Percentiles rank a stretch among this genome's conserved stretches.
Conservation (phyloP, 2,329 filamentous ascomycete species). For the Paecilomyces formosus region DNA sequence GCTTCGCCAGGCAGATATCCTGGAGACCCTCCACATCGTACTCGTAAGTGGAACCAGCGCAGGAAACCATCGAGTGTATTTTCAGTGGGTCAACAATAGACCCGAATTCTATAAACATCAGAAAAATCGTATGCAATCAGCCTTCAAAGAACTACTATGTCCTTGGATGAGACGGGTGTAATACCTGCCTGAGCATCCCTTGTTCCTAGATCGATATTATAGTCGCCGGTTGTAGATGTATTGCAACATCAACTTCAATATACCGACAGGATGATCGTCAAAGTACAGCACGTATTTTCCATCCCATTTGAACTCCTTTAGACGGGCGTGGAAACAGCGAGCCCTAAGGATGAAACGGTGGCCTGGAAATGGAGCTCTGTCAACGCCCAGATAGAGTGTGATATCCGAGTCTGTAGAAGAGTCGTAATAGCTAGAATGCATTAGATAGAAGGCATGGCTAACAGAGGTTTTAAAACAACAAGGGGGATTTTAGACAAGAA, state of each 20-base stretch:
- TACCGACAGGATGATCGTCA: not conserved
- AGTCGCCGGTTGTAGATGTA: not conserved
- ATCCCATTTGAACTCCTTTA: not conserved
- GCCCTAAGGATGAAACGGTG: not conserved
- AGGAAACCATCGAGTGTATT: not conserved
- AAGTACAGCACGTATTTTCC: not conserved
- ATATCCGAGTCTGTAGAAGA: not conserved
- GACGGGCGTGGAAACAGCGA: not conserved
- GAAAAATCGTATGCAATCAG: not conserved
- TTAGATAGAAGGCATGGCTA: not conserved
- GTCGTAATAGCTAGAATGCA: not conserved
- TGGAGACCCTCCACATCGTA: not conserved
- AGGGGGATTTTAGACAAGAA: too few species aligned
- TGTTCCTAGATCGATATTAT: not conserved
- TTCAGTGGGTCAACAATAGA: not conserved
- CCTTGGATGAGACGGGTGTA: not conserved
- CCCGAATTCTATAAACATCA: not conserved
- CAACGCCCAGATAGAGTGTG: not conserved
- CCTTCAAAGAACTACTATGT: not conserved
- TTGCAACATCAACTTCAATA: not conserved
- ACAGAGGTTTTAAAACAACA: too few species aligned
- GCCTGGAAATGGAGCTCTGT: not conserved
- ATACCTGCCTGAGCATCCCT: not conserved
- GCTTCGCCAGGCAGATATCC: not conserved
- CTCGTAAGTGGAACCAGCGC: not conserved